These are phyloP conservation scores for Didymella glomerata DNA, from an alignment of 2,329 filamentous ascomycete genomes.

Conservation along the genomic window DNA sequence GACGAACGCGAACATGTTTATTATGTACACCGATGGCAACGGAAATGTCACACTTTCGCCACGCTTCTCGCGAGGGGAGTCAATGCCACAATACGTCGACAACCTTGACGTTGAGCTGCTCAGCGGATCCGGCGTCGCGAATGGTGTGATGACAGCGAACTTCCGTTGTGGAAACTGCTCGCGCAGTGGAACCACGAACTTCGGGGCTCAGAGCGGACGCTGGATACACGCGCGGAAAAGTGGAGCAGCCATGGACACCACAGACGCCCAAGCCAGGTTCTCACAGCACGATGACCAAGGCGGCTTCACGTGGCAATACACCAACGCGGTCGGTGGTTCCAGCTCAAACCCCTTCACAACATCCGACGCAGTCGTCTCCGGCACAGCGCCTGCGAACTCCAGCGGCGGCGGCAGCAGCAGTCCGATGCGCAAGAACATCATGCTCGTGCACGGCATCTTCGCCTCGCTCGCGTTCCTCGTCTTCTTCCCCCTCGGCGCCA, in stretches of 20 bases:
- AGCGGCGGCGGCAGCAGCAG: background rate
- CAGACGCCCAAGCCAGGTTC: slow-evolving; percentile 38
- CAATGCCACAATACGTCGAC: slow-evolving; percentile 58
- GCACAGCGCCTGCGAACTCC: slow-evolving; percentile 23
- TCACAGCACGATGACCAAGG: slow-evolving; percentile 8
- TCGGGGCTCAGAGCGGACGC: slow-evolving; percentile 48
- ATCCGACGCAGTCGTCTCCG: slow-evolving; percentile 12
- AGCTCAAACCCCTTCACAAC: slow-evolving; percentile 21
- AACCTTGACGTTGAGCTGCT: slow-evolving; percentile 61
- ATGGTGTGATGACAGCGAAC: slow-evolving; percentile 67
- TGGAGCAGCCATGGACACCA: slow-evolving; percentile 55
- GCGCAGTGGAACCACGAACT: slow-evolving; percentile 56
- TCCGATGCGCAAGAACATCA: slow-evolving; percentile 25
- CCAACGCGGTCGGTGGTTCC: slow-evolving; percentile 19
- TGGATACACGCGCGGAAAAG: slow-evolving; percentile 59
- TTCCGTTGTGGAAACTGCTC: slow-evolving; percentile 59
- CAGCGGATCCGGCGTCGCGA: slow-evolving; percentile 64
- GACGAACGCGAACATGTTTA: slow-evolving; percentile 67
- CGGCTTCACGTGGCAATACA: slow-evolving; percentile 19
- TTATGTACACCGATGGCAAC: slow-evolving; percentile 64
- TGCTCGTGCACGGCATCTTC: slow-evolving; percentile 47
- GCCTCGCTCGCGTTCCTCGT: slow-evolving; percentile 49
- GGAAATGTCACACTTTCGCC: slow-evolving; percentile 69
- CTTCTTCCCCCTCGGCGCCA: slow-evolving; percentile 53
- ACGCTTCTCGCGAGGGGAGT: slow-evolving; percentile 59